Evolutionary conservation across 2,329 filamentous ascomycete species (phyloP).

Genomic region (Helotiales sp.): DNA sequence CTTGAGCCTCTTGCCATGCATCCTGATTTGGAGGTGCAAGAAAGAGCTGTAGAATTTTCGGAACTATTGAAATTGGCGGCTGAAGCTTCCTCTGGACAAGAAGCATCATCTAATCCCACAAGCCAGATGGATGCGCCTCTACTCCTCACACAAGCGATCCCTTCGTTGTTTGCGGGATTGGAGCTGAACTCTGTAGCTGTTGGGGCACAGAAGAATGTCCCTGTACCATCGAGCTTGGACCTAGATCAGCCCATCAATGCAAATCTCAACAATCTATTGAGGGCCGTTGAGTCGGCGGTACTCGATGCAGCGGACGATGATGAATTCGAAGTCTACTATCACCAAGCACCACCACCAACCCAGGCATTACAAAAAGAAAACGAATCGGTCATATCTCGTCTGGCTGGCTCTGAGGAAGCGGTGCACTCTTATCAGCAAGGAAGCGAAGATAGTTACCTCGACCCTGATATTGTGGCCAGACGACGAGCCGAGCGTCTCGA

Average conservation of each 20-base stretch:
- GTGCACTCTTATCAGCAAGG: slow-evolving; percentile 62
- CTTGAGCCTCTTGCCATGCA: slow-evolving; percentile 80
- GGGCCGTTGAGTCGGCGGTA: slow-evolving; percentile 55
- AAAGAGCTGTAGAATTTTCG: slow-evolving; percentile 88
- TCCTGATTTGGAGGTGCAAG: slow-evolving; percentile 91
- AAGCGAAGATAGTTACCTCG: slow-evolving; percentile 68
- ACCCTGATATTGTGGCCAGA: slow-evolving; percentile 74
- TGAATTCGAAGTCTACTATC: slow-evolving; percentile 71
- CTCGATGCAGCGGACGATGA: slow-evolving; percentile 61
- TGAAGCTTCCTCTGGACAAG: slow-evolving; percentile 76
- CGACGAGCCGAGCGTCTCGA: slow-evolving; percentile 79
- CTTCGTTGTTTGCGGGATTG: slow-evolving; percentile 81
- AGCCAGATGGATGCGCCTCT: slow-evolving; percentile 72
- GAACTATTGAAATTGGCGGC: slow-evolving; percentile 86
- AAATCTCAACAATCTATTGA: slow-evolving; percentile 70
- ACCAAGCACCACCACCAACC: slow-evolving; percentile 56
- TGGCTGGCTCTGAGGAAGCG: slow-evolving; percentile 53
- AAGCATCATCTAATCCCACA: slow-evolving; percentile 56
- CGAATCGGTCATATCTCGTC: slow-evolving; percentile 60
- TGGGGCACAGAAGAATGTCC: slow-evolving; percentile 85
- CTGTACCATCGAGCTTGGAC: slow-evolving; percentile 75
- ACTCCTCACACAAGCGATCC: slow-evolving; percentile 87
- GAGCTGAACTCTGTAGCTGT: slow-evolving; percentile 90
- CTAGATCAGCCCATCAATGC: slow-evolving; percentile 82
- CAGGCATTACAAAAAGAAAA: slow-evolving; percentile 52